These are phyloP conservation scores for Piper betle DNA, from an alignment of 164 flowering plant species.

Conservation along the genomic window DNA sequence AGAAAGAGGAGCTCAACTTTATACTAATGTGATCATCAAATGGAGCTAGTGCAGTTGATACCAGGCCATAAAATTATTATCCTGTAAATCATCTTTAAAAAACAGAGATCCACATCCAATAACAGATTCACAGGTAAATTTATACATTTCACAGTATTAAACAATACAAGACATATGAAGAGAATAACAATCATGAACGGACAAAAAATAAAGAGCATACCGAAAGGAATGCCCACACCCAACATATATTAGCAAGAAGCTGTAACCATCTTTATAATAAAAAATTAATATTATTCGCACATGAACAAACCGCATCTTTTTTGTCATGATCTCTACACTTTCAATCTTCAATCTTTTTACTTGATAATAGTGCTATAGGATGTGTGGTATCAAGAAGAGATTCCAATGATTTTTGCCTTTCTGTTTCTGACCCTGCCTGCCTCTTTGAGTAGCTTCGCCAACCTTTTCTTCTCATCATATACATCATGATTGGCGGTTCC, in stretches of 20 bases:
- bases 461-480: slow-evolving; percentile 69
- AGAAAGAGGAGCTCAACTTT: too few species aligned
- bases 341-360: neutral
- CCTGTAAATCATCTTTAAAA: too few species aligned
- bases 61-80: too few species aligned
- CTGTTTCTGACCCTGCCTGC: slow-evolving; percentile 61
- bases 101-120: too few species aligned
- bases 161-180: too few species aligned
- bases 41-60: too few species aligned
- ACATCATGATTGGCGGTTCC: slow-evolving; percentile 85
- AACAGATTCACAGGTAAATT: too few species aligned
- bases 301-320: neutral
- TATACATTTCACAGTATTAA: too few species aligned
- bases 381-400: slow-evolving; percentile 41
- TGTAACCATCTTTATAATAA: too few species aligned
- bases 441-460: slow-evolving; percentile 60
- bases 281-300: too few species aligned
- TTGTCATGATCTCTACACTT: neutral
- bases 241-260: neutral
- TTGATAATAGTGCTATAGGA: neutral
- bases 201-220: neutral
- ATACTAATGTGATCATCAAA: too few species aligned
- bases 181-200: too few species aligned
- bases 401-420: slow-evolving; percentile 59
- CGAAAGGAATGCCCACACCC: neutral